Base-by-base conservation (phyloP, 768 basidiomycete species). In the Rhodotorula diobovata region DNA sequence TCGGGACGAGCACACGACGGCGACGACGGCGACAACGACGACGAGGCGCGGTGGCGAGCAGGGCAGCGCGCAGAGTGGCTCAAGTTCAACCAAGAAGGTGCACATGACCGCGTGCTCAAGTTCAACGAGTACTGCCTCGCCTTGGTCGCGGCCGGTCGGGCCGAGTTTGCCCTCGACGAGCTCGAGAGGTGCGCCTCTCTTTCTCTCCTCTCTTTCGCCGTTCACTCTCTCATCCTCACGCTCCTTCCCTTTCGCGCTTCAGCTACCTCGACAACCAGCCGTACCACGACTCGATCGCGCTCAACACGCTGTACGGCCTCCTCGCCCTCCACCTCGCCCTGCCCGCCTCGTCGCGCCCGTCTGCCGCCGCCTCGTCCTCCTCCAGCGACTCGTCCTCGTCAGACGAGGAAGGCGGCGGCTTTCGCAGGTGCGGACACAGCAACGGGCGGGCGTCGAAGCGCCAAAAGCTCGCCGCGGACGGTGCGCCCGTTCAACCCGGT, bases 181-280 rank as follows among this genome's bases (percentile, higher is more conserved):
- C 61, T 71, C 54, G 73, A 74, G 25, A 35, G 60, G 73, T 74
- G 21, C 41, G 70, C n/a, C n/a, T n/a, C n/a, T n/a, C n/a, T n/a
- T 45, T 15, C 28, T 14, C 21, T 59, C 28, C 32, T 41, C 39
- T 37, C 35, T 45, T 62, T 25, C n/a, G 20, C 25, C 37, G 25
- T 35, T 46, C 32, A 16, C 46, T 39, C 15, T 45, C 32, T 58
- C 39, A 34, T 55, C n/a, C 7, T 35, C 25, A 28, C 34, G 35
- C 12, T 18, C 28, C 20, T 37, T 34, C 59, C 4, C 34, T 1
- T 14, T 18, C 14, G 2, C 8, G 2, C 41, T 43, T 18, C 43
- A 74, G 69, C 35, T 71, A 71, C 67, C 63, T 74, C 46, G 59
- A 71, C 50, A 71, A 71, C 55, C 72, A 73, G 56, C 72, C 72